Conservation (phyloP, 1,139 yeast genomes). For the Hyphopichia fennica region DNA sequence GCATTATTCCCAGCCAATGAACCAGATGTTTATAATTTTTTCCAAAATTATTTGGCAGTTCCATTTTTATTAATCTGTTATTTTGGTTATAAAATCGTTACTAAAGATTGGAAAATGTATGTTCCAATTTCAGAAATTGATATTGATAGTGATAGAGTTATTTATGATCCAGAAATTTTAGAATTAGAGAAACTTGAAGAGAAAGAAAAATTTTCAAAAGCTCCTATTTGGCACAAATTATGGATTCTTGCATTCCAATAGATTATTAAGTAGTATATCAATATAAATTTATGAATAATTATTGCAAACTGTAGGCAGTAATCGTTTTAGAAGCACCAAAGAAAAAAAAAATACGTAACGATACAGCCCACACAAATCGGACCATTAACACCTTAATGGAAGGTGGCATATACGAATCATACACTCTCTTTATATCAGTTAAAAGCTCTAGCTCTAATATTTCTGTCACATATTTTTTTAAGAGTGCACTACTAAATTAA, state of each 20-base stretch:
- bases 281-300: neutral
- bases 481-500: too few relatives aligned
- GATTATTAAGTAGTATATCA: constrained; percentile 12
- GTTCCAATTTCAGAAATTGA: constrained; percentile 25
- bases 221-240: constrained; percentile 22
- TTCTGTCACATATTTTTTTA: too few relatives aligned
- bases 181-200: constrained; percentile 24
- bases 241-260: constrained; percentile 7
- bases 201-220: constrained; percentile 17
- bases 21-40: constrained; percentile 23
- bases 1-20: constrained; percentile 23
- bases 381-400: too few relatives aligned
- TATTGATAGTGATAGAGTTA: constrained; percentile 21
- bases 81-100: constrained; percentile 22
- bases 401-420: too few relatives aligned
- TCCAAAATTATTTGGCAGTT: constrained; percentile 27
- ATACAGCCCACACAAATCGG: too few relatives aligned
- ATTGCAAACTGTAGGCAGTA: too few relatives aligned
- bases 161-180: constrained; percentile 25
- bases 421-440: too few relatives aligned
- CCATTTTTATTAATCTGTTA: constrained; percentile 22
- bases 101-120: constrained; percentile 20
- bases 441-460: too few relatives aligned
- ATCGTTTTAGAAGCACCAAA: too few relatives aligned
- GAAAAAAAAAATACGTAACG: too few relatives aligned